Evolutionary conservation across 2,329 filamentous ascomycete genomes (phyloP), one percentile per base, ranked within the genome.

Genomic region (Ascochyta fabae): DNA sequence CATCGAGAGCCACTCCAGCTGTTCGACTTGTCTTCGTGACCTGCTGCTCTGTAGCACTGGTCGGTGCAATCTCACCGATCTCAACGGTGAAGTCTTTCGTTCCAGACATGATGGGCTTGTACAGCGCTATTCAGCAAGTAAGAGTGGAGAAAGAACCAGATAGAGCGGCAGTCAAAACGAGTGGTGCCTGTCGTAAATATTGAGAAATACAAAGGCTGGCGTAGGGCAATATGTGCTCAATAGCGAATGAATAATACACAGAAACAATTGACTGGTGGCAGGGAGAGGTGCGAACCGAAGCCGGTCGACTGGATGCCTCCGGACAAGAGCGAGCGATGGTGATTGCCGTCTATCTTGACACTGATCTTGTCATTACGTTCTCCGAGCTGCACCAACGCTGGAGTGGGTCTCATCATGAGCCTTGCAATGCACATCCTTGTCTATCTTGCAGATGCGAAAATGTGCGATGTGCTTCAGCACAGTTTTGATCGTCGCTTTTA

Each of bases 31-130:
- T 56, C 27, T 53, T 60, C 5, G 41, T 3, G 7, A 46, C 9
- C 29, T 53, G 15, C 40, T 64, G 56, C 39, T 55, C 53, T 24
- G 50, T 38, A 16, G 50, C 38, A 10, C 54, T 44, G 35, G 53
- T 56, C 24, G 53, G 51, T 39, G 56, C 40, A 23, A 58, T 41
- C 29, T 71, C 69, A 10, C 58, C 64, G 44, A 74, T 70, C 22
- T 69, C 61, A 46, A 73, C 57, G 19, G 57, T 64, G 56, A 68
- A 67, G 48, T 68, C 62, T 31, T 68, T 65, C 27, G 49, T 47
- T 13, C 65, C 61, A n/a, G 61, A 59, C 68, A 73, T 72, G 44
- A 24, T 67, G 12, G 31, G 57, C 35, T 22, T 35, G 15, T 23
- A 9, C 10, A 19, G 4, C 13, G 22, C 4, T 49, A 23, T 16